Evolutionary conservation across 2,329 filamentous ascomycete species (phyloP).

Genomic region (Colletotrichum tabaci): DNA sequence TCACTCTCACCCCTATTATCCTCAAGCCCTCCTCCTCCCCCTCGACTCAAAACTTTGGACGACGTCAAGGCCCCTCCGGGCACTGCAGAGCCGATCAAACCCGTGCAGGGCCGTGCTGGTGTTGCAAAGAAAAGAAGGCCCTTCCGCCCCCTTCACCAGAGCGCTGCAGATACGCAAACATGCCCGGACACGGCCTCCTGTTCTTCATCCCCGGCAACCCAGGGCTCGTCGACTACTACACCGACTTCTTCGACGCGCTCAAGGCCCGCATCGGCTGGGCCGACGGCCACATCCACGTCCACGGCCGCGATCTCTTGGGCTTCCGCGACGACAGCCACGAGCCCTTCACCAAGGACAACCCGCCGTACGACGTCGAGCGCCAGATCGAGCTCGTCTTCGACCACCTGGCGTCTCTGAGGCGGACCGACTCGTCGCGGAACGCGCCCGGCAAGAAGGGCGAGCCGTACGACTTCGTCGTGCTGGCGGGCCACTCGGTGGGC

Average conservation of each 20-base stretch:
- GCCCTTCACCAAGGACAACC: conserved; percentile 57
- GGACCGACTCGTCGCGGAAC: conserved; percentile 47
- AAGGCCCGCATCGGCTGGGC: conserved; percentile 46
- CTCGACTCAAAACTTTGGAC: conserved; percentile 19
- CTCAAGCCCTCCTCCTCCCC: neutral
- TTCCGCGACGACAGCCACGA: conserved; percentile 69
- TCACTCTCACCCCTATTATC: neutral
- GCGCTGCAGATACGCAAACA: conserved; percentile 17
- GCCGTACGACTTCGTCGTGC: conserved; percentile 71
- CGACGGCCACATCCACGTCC: conserved; percentile 65
- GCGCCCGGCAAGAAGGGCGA: conserved; percentile 50
- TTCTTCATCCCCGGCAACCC: conserved; percentile 86
- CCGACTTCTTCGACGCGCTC: conserved; percentile 70
- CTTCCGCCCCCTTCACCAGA: neutral
- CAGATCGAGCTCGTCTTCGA: conserved; percentile 65
- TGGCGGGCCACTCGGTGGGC: conserved; percentile 83
- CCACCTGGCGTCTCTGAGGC: conserved; percentile 52
- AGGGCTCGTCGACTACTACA: conserved; percentile 82
- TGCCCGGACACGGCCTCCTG: conserved; percentile 64
- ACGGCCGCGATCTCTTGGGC: conserved; percentile 71
- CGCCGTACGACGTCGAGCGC: conserved; percentile 67
- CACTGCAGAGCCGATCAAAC: conserved; percentile 17
- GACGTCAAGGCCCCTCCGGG: conserved; percentile 8
- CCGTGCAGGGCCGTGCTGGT: conserved; percentile 36
- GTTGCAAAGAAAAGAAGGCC: conserved; percentile 2